Evolutionary conservation across 169 alveolate genomes (phyloP).

Genomic region (Condylostoma magnum): DNA sequence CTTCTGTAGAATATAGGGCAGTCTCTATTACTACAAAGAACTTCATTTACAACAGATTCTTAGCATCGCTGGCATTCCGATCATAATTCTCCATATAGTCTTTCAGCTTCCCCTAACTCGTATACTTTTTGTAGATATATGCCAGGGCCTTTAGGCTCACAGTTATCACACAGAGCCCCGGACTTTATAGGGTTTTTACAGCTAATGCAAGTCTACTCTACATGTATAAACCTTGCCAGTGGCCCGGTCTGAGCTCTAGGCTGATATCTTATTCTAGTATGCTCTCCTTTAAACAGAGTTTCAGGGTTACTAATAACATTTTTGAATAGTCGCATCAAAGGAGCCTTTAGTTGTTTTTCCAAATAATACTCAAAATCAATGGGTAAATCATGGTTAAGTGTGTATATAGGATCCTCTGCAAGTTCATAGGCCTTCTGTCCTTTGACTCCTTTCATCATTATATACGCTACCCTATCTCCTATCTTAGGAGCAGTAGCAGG

Average conservation of each 20-base stretch:
- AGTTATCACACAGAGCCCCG: slow-evolving; percentile 64
- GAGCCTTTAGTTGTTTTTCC: slow-evolving; percentile 92
- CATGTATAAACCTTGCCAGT: slow-evolving; percentile 42
- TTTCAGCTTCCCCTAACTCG: slow-evolving; percentile 86
- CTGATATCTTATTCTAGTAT: slow-evolving; percentile 75
- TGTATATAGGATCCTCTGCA: slow-evolving; percentile 99
- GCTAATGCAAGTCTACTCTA: slow-evolving; percentile 18
- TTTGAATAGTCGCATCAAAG: slow-evolving; percentile 91
- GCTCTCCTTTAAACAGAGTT: slow-evolving; percentile 88
- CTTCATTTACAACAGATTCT: slow-evolving; percentile 94
- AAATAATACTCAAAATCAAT: slow-evolving; percentile 97
- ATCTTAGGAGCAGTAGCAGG: slow-evolving; percentile 96
- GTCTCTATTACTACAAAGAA: slow-evolving; percentile 96
- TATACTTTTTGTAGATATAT: slow-evolving; percentile 78
- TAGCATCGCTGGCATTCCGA: slow-evolving; percentile 98
- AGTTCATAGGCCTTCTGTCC: slow-evolving; percentile 95
- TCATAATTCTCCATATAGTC: slow-evolving; percentile 93
- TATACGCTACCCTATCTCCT: slow-evolving; percentile 99
- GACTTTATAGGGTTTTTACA: slow-evolving; percentile 32
- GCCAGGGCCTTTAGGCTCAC: slow-evolving; percentile 53
- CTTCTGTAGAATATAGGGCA: slow-evolving; percentile 98
- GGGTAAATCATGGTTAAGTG: slow-evolving; percentile 93
- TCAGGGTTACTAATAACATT: slow-evolving; percentile 91
- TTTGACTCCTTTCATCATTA: slow-evolving; percentile 93
- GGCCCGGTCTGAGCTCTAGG: slow-evolving; percentile 71